These are phyloP conservation scores for Chrysoporthe austroafricana DNA, from an alignment of 2,329 filamentous ascomycete species.

Conservation along the genomic window DNA sequence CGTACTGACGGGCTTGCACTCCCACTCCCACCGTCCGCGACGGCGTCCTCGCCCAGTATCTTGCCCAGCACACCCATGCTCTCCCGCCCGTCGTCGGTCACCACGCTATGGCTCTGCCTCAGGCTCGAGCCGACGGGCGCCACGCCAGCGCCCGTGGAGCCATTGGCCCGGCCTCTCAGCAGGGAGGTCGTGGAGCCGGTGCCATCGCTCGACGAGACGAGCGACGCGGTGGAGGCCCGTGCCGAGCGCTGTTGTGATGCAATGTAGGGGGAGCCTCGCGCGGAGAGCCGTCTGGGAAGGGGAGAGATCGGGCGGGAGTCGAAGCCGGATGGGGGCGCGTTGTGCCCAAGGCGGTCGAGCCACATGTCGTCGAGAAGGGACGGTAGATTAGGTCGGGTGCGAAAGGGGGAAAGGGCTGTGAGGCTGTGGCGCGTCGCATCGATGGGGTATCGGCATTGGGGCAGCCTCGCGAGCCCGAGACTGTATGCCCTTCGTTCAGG, in stretches of 20 bases:
- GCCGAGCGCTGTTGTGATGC: conserved; percentile 35
- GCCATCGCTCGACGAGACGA: conserved; percentile 54
- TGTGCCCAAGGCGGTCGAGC: conserved; percentile 27
- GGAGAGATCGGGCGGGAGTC: conserved; percentile 27
- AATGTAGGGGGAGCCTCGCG: conserved; percentile 23
- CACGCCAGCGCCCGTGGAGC: conserved; percentile 30
- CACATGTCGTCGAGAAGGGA: conserved; percentile 24
- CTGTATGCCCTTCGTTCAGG: neutral
- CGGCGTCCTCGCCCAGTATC: conserved; percentile 33
- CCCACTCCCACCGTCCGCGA: conserved; percentile 2
- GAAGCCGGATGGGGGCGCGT: conserved; percentile 19
- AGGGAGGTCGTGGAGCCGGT: conserved; percentile 61
- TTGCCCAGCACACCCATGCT: conserved; percentile 49
- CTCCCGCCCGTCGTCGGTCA: conserved; percentile 52
- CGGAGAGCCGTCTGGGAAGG: conserved; percentile 26
- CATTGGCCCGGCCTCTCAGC: conserved; percentile 43
- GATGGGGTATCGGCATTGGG: conserved; percentile 2
- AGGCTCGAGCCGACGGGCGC: conserved; percentile 56
- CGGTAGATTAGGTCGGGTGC: conserved; percentile 4
- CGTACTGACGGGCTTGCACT: neutral
- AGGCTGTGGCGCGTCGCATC: conserved; percentile 1
- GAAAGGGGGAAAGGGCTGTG: neutral
- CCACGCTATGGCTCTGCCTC: conserved; percentile 46
- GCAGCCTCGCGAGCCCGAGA: neutral
- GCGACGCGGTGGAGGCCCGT: conserved; percentile 67